phyloP scores from a whole-genome alignment of 2,329 filamentous ascomycete genomes.

The Microsporum ferrugineum region DNA sequence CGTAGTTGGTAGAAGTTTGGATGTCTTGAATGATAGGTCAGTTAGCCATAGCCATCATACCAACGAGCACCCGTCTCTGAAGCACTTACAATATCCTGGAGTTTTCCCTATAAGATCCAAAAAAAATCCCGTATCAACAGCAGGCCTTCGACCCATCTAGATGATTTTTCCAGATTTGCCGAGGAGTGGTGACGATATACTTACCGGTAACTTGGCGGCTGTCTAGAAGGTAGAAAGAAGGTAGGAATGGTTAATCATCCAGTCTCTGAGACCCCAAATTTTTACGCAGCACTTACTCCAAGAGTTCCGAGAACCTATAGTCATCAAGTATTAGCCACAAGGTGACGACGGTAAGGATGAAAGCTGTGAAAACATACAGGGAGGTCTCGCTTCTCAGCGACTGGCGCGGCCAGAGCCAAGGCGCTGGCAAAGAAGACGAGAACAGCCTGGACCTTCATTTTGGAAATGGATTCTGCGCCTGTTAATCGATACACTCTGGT shows the following conservation, averaged over 20 bases:
- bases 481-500: not conserved
- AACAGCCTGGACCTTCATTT: slow-evolving; percentile 2
- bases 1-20: not conserved
- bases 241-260: not conserved
- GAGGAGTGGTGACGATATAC: not conserved
- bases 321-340: not conserved
- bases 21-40: not conserved
- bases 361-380: not conserved
- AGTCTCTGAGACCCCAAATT: too few relatives aligned
- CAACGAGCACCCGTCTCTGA: not conserved
- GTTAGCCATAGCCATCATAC: not conserved
- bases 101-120: not conserved
- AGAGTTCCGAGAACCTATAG: not conserved
- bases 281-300: not conserved
- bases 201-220: not conserved
- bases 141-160: not conserved
- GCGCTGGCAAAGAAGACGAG: not conserved
- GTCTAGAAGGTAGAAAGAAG: not conserved
- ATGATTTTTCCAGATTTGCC: not conserved
- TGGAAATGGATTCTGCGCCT: not conserved
- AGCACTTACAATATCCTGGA: not conserved
- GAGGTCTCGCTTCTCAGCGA: not conserved
- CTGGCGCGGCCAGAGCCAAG: not conserved
- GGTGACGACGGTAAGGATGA: not conserved
- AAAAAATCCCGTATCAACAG: not conserved